phyloP scores from a whole-genome alignment of 2,329 filamentous ascomycete genomes.

The Venturia pyrina region DNA sequence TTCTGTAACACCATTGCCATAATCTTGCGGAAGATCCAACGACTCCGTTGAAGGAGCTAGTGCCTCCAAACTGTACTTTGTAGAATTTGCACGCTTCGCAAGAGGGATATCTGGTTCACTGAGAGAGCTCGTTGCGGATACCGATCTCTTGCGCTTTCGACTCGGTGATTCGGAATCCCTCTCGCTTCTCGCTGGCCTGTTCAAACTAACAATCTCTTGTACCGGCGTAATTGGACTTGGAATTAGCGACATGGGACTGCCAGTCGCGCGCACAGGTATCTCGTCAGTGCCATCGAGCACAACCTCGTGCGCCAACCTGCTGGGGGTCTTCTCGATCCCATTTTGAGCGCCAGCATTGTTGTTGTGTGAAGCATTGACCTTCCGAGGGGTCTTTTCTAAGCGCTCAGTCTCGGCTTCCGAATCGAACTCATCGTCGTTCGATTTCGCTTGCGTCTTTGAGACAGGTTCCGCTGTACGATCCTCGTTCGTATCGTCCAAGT shows the following conservation, averaged over 20 bases:
- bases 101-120: constrained; percentile 26
- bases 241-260: background rate
- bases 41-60: constrained; percentile 28
- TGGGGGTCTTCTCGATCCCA: constrained; percentile 58
- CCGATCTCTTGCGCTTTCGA: constrained; percentile 36
- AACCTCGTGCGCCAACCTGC: constrained; percentile 59
- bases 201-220: background rate
- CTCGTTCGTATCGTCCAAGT: constrained; percentile 76
- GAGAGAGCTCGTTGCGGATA: constrained; percentile 28
- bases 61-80: constrained; percentile 17
- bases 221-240: constrained; percentile 1
- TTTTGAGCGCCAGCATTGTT: constrained; percentile 16
- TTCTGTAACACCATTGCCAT: constrained; percentile 18
- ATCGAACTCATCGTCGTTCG: constrained; percentile 40
- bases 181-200: background rate
- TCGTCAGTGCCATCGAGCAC: background rate
- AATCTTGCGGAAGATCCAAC: background rate
- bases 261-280: background rate
- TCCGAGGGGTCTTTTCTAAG: constrained; percentile 77
- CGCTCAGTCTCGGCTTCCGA: constrained; percentile 93
- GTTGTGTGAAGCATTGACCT: constrained; percentile 31
- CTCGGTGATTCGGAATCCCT: constrained; percentile 5
- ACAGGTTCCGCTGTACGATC: constrained; percentile 30
- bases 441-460: constrained; percentile 18
- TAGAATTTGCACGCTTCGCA: constrained; percentile 23